Conservation (phyloP, 805 yeast species). For the Candida krabiensis region DNA sequence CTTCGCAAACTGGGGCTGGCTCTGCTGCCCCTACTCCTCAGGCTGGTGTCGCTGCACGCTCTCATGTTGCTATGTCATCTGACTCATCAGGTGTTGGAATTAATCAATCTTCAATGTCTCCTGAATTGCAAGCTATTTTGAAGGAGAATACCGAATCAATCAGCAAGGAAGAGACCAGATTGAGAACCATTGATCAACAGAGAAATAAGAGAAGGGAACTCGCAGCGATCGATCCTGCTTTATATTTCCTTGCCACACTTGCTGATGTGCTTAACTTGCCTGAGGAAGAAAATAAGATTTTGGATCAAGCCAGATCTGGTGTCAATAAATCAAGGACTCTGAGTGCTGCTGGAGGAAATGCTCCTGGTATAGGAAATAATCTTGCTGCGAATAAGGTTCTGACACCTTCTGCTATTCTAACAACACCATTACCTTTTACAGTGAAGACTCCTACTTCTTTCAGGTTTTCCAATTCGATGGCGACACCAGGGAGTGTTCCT, state of each 20-base stretch:
- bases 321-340: slow-evolving; percentile 13
- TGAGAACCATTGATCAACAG: slow-evolving; percentile 37
- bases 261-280: slow-evolving; percentile 50
- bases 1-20: slow-evolving; percentile 3
- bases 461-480: slow-evolving; percentile 27
- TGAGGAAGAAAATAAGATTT: slow-evolving; percentile 34
- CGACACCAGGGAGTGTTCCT: slow-evolving; percentile 17
- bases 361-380: slow-evolving; percentile 7
- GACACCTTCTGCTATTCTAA: slow-evolving; percentile 40
- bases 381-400: slow-evolving; percentile 21
- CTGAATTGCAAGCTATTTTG: slow-evolving; percentile 31
- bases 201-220: slow-evolving; percentile 47
- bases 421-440: slow-evolving; percentile 37
- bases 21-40: slow-evolving; percentile 11
- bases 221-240: slow-evolving; percentile 44
- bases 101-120: slow-evolving; percentile 18
- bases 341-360: slow-evolving; percentile 11
- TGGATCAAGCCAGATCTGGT: slow-evolving; percentile 21
- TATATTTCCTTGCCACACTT: slow-evolving; percentile 50
- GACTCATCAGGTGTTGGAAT: slow-evolving; percentile 9
- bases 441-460: slow-evolving; percentile 43
- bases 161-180: slow-evolving; percentile 28
- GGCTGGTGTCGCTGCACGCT: slow-evolving; percentile 9
- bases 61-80: slow-evolving; percentile 6
- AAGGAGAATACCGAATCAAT: slow-evolving; percentile 31